Percentiles rank a stretch among this genome's conserved stretches.
phyloP scores from a whole-genome alignment of 306 rosid species.

The Luffa acutangula region DNA sequence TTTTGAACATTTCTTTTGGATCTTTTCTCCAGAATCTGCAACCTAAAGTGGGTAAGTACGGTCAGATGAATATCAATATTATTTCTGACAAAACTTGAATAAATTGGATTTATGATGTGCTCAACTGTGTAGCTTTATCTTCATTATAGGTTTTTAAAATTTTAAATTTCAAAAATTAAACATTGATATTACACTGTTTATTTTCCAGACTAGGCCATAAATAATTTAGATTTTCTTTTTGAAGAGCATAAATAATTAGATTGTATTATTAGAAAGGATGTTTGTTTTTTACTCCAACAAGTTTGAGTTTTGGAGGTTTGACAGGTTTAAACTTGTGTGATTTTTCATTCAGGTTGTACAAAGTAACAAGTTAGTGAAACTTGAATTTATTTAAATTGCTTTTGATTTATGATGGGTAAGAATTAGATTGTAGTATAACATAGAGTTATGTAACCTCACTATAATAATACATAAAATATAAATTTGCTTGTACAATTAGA shows the following conservation, averaged over 20 bases:
- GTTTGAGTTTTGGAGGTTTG: not conserved
- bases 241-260: not conserved
- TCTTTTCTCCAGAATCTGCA: not conserved
- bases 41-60: constrained; percentile 2
- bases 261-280: not conserved
- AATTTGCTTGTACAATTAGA: too few relatives aligned
- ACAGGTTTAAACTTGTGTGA: too few relatives aligned
- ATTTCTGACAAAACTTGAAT: not conserved
- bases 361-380: too few relatives aligned
- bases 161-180: not conserved
- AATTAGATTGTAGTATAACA: too few relatives aligned
- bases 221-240: not conserved
- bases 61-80: constrained; percentile 1
- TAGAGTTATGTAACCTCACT: too few relatives aligned
- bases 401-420: too few relatives aligned
- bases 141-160: not conserved
- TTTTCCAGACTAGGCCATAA: not conserved
- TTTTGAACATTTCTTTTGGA: not conserved
- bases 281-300: not conserved
- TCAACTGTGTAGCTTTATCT: not conserved
- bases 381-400: too few relatives aligned
- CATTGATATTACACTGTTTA: not conserved
- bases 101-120: not conserved
- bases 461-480: too few relatives aligned
- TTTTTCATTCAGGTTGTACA: too few relatives aligned